phyloP scores from a whole-genome alignment of 2,329 filamentous ascomycete species.

The Colletotrichum lini region DNA sequence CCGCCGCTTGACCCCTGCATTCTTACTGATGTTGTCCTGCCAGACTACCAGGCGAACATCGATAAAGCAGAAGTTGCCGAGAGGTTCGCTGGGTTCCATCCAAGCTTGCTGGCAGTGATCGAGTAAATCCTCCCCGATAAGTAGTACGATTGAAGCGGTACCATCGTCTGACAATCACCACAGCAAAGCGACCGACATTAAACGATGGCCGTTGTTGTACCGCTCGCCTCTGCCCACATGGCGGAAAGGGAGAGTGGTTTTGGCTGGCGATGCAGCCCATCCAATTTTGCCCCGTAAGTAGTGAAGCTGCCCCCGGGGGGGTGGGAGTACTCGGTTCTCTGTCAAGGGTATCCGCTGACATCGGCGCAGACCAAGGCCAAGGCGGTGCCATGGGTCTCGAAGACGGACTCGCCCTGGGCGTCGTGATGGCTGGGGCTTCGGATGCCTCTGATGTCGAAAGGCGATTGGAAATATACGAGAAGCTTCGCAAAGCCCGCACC shows the following conservation, averaged over 20 bases:
- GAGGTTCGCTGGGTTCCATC: slow-evolving; percentile 49
- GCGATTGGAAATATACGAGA: slow-evolving; percentile 47
- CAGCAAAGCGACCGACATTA: slow-evolving; percentile 54
- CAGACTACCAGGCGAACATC: slow-evolving; percentile 43
- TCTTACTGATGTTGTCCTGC: not conserved
- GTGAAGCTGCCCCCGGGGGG: not conserved
- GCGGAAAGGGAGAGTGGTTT: slow-evolving; percentile 50
- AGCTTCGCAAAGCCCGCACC: slow-evolving; percentile 48
- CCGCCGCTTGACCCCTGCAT: no score
- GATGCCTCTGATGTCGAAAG: slow-evolving; percentile 44
- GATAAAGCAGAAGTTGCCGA: slow-evolving; percentile 46
- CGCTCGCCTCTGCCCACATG: slow-evolving; percentile 51
- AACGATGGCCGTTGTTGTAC: slow-evolving; percentile 54
- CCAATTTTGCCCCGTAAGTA: slow-evolving; percentile 55
- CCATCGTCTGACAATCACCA: not conserved
- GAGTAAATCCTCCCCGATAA: slow-evolving; percentile 42
- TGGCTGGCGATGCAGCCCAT: slow-evolving; percentile 56
- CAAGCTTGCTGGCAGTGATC: slow-evolving; percentile 47
- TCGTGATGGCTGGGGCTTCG: slow-evolving; percentile 46
- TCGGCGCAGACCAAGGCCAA: slow-evolving; percentile 54
- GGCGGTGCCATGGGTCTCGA: slow-evolving; percentile 54
- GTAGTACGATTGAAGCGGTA: not conserved
- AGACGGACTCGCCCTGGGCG: slow-evolving; percentile 52
- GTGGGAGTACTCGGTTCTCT: no score
- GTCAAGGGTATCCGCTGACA: not conserved